phyloP scores from a whole-genome alignment of 164 flowering plant genomes.

The Stephania japonica region DNA sequence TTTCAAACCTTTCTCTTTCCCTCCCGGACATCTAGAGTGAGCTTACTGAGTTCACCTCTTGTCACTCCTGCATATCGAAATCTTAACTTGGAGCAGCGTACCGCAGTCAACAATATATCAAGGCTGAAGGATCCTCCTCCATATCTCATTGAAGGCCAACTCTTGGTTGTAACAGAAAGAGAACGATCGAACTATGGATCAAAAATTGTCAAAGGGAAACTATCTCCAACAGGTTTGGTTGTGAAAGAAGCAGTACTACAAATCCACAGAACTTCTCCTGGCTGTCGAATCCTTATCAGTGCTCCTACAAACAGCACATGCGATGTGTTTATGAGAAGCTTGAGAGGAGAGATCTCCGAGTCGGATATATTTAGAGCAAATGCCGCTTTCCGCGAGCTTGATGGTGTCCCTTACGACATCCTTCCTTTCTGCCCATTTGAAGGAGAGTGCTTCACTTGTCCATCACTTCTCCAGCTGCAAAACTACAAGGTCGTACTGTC shows the following conservation, averaged over 20 bases:
- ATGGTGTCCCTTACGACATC: conserved; percentile 34
- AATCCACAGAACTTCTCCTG: not conserved
- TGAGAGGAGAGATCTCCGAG: conserved; percentile 23
- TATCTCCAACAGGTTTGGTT: not conserved
- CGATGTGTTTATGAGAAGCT: conserved; percentile 27
- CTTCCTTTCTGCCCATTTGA: conserved; percentile 25
- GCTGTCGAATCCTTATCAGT: conserved; percentile 20
- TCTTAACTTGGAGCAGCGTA: not conserved
- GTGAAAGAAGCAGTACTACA: not conserved
- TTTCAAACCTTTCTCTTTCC: not conserved
- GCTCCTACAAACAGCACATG: conserved; percentile 33
- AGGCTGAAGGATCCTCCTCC: not conserved
- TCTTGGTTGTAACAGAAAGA: not conserved
- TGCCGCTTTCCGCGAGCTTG: conserved; percentile 41
- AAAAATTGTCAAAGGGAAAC: no score
- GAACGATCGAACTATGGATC: not conserved
- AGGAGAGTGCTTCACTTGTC: conserved; percentile 37
- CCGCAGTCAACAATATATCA: not conserved
- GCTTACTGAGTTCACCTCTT: not conserved
- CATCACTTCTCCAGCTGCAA: conserved; percentile 22
- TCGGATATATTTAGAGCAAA: conserved; percentile 36
- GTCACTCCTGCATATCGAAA: not conserved
- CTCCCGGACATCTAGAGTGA: not conserved
- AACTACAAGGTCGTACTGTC: conserved; percentile 30
- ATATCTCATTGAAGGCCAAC: not conserved